These are phyloP conservation scores for Endocladia muricata DNA, from an alignment of 31 red algal species.

Conservation along the genomic window DNA sequence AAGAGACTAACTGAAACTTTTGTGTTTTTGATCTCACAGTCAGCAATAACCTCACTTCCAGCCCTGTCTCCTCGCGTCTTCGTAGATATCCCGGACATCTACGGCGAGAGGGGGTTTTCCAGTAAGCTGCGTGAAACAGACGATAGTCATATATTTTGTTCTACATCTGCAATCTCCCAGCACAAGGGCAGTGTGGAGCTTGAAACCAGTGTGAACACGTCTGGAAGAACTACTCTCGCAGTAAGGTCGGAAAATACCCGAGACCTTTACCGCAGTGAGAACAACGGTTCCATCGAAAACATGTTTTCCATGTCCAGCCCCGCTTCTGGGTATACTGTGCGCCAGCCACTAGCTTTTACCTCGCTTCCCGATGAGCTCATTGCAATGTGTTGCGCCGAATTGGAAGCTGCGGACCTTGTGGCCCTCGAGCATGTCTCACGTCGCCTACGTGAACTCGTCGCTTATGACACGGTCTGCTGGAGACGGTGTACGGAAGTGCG, in stretches of 20 bases:
- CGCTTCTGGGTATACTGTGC: not conserved
- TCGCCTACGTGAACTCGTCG: slow-evolving; percentile 74
- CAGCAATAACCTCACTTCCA: not conserved
- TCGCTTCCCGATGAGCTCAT: slow-evolving; percentile 81
- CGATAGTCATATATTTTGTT: not conserved
- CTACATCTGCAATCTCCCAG: not conserved
- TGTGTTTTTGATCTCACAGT: not conserved
- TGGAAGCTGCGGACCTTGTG: slow-evolving; percentile 58
- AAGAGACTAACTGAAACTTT: not conserved
- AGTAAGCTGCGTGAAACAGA: not conserved
- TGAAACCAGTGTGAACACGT: not conserved
- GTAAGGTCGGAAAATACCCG: not conserved
- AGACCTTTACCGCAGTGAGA: not conserved
- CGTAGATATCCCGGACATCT: not conserved
- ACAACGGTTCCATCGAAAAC: not conserved
- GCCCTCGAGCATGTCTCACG: slow-evolving; percentile 70
- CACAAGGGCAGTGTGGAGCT: not conserved
- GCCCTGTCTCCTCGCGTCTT: not conserved
- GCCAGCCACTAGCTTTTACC: slow-evolving; percentile 23
- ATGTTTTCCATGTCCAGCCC: not conserved
- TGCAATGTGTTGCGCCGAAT: slow-evolving; percentile 48
- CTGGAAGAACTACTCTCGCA: not conserved
- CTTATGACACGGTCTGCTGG: slow-evolving; percentile 68
- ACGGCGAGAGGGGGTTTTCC: not conserved
- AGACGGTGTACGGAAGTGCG: slow-evolving; percentile 33